phyloP scores from a whole-genome alignment of 805 yeast genomes.

The Candida oleophila region DNA sequence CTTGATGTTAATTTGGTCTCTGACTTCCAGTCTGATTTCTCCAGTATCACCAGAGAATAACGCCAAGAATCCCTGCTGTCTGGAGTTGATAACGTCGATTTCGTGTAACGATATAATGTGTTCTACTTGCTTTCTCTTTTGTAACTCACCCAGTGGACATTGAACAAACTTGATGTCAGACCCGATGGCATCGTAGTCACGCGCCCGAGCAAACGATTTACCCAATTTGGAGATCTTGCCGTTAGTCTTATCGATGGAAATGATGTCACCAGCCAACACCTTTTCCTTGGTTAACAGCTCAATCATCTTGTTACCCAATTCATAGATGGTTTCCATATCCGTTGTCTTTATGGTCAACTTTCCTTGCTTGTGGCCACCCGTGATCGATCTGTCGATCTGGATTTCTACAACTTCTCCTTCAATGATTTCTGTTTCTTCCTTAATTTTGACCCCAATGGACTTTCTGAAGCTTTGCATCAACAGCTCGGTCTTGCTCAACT shows the following conservation, averaged over 20 bases:
- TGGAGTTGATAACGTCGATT: constrained; percentile 94
- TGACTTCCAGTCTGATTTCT: constrained; percentile 91
- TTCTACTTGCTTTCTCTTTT: constrained; percentile 90
- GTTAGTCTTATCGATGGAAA: constrained; percentile 90
- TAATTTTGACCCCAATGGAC: constrained; percentile 91
- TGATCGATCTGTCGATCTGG: constrained; percentile 87
- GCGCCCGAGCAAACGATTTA: constrained; percentile 90
- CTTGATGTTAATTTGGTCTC: constrained; percentile 94
- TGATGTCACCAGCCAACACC: constrained; percentile 95
- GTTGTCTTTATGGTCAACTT: constrained; percentile 96
- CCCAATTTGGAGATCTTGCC: constrained; percentile 95
- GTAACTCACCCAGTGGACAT: constrained; percentile 98
- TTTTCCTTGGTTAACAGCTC: constrained; percentile 93
- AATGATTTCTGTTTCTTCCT: constrained; percentile 94
- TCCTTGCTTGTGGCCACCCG: constrained; percentile 98
- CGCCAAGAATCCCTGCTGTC: constrained; percentile 97
- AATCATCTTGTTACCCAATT: constrained; percentile 90
- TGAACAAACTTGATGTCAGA: constrained; percentile 97
- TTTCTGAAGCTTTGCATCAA: constrained; percentile 94
- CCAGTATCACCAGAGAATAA: constrained; percentile 96
- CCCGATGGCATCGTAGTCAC: constrained; percentile 98
- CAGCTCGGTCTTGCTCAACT: constrained; percentile 92
- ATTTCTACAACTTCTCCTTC: constrained; percentile 99
- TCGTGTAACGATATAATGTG: constrained; percentile 98
- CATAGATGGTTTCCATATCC: constrained; percentile 98